Evolutionary conservation across 139 green algal genomes (phyloP).

Genomic region (Chlamydomonas schloesseri): DNA sequence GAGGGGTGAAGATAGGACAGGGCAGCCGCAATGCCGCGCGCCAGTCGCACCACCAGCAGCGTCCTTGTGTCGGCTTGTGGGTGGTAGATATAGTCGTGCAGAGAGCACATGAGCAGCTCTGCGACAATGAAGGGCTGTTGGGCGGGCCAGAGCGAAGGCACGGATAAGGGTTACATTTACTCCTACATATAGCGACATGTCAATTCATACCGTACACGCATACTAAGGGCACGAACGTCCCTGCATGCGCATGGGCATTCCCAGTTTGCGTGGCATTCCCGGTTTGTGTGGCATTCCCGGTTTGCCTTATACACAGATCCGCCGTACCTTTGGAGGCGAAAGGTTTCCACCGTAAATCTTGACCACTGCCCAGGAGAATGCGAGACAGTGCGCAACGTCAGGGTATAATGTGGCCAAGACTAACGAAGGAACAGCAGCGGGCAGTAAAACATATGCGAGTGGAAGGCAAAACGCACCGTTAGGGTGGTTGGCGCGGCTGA

Average conservation of each 20-base stretch:
- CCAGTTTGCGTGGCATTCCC: too few species aligned
- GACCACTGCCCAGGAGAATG: background rate
- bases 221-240: too few species aligned
- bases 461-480: background rate
- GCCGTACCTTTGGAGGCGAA: background rate
- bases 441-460: too few species aligned
- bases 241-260: too few species aligned
- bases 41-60: background rate
- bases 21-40: background rate
- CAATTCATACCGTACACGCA: too few species aligned
- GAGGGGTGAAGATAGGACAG: conserved; percentile 6
- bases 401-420: conserved; percentile 15
- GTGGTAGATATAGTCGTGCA: conserved; percentile 39
- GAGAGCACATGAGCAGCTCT: conserved; percentile 21
- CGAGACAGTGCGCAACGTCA: too few species aligned
- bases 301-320: too few species aligned
- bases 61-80: background rate
- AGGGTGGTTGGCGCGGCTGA: background rate
- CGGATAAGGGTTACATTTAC: too few species aligned
- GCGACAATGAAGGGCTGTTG: conserved; percentile 19
- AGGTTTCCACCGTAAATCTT: background rate
- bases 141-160: too few species aligned
- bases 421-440: too few species aligned
- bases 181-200: too few species aligned
- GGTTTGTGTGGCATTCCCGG: too few species aligned